These are phyloP conservation scores for Calophaca sinica DNA, from an alignment of 306 rosid species.

Conservation along the genomic window DNA sequence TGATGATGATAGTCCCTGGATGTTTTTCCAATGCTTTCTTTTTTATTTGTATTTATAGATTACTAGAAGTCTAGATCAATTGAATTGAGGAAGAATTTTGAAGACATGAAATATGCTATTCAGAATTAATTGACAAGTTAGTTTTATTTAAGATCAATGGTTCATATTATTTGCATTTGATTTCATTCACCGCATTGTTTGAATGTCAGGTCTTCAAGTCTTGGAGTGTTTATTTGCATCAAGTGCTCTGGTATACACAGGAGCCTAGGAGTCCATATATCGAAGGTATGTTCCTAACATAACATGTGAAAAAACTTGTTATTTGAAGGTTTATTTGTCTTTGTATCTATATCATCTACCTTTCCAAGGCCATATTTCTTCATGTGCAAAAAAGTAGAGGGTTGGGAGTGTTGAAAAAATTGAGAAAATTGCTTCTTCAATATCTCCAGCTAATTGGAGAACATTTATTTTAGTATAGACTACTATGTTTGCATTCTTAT, in stretches of 20 bases:
- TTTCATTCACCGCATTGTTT: conserved; percentile 36
- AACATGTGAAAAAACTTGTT: conserved; percentile 1
- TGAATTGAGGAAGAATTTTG: background rate
- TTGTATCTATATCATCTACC: background rate
- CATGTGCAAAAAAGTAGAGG: too few relatives aligned
- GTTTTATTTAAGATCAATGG: conserved; percentile 27
- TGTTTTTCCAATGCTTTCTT: background rate
- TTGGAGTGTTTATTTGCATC: conserved; percentile 89
- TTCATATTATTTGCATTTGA: conserved; percentile 32
- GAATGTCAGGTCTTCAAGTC: conserved; percentile 69
- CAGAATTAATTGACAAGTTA: conserved; percentile 9
- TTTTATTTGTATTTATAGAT: conserved; percentile 4
- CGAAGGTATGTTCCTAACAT: conserved; percentile 68
- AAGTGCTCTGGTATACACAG: conserved; percentile 96
- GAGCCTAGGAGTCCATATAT: conserved; percentile 93
- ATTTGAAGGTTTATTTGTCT: conserved; percentile 14
- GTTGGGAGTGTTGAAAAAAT: too few relatives aligned
- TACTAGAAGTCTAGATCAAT: conserved; percentile 7
- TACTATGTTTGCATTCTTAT: too few relatives aligned
- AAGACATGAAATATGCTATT: background rate
- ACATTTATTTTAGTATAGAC: too few relatives aligned
- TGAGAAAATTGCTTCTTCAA: too few relatives aligned
- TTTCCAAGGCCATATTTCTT: too few relatives aligned
- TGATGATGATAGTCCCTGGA: conserved; percentile 10
- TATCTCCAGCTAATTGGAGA: too few relatives aligned